These are phyloP conservation scores for Ascosphaera acerosa DNA, from an alignment of 2,329 filamentous ascomycete genomes.

Conservation along the genomic window DNA sequence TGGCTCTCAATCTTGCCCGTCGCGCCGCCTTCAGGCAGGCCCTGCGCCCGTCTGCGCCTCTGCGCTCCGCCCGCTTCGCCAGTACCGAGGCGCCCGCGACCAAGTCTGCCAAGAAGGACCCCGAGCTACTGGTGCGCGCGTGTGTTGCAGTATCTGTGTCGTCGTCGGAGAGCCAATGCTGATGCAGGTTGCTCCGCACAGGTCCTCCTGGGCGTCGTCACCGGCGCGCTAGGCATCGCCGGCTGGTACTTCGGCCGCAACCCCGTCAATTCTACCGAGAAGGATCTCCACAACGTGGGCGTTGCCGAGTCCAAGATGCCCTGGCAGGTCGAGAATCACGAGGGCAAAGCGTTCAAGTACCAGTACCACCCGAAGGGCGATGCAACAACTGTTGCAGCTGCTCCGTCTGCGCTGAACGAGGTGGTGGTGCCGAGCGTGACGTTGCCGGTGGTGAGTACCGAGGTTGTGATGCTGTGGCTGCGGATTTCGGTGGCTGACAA, in stretches of 20 bases:
- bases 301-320: slow-evolving; percentile 62
- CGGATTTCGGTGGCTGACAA: no score
- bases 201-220: slow-evolving; percentile 84
- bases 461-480: no score
- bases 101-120: slow-evolving; percentile 41
- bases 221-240: slow-evolving; percentile 60
- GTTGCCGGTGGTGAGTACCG: slow-evolving; percentile 64
- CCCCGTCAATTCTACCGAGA: slow-evolving; percentile 64
- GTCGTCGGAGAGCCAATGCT: slow-evolving; percentile 6
- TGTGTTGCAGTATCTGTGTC: neutral
- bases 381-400: slow-evolving; percentile 53
- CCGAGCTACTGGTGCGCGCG: slow-evolving; percentile 43
- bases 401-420: slow-evolving; percentile 83
- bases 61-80: slow-evolving; percentile 15
- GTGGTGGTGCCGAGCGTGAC: slow-evolving; percentile 87
- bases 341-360: slow-evolving; percentile 39
- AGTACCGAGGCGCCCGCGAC: slow-evolving; percentile 27
- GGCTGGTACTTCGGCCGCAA: slow-evolving; percentile 61
- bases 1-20: slow-evolving; percentile 17
- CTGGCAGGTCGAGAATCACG: slow-evolving; percentile 56
- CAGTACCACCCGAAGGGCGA: slow-evolving; percentile 73
- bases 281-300: slow-evolving; percentile 47
- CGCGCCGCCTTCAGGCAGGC: slow-evolving; percentile 18
- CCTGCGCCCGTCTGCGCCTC: slow-evolving; percentile 18
- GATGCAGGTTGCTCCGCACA: slow-evolving; percentile 21